Percentiles rank a stretch among this genome's conserved stretches.
phyloP scores from a whole-genome alignment of 1,284 basidiomycete species.

The Cystobasidium slooffiae region DNA sequence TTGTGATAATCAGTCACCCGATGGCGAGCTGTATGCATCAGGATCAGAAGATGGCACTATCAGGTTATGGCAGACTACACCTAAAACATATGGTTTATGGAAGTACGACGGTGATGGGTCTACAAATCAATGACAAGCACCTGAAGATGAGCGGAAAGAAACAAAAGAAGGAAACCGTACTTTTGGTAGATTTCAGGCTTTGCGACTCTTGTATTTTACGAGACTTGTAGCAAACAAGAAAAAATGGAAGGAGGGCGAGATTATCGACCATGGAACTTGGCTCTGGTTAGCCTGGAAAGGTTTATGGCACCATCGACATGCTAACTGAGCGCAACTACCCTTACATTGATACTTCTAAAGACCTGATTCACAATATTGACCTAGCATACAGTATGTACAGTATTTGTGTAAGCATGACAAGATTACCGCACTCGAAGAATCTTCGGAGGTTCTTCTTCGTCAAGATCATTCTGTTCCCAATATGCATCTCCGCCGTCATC shows the following conservation, averaged over 20 bases:
- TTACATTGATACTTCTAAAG: too few relatives aligned
- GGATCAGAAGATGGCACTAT: slow-evolving; percentile 89
- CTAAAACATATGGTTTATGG: slow-evolving; percentile 92
- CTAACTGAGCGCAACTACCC: too few relatives aligned
- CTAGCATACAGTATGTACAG: too few relatives aligned
- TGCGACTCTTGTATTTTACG: background rate
- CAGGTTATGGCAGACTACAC: slow-evolving; percentile 92
- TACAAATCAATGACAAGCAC: background rate
- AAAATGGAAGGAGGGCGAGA: too few relatives aligned
- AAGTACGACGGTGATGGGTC: slow-evolving; percentile 21
- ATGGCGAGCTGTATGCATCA: slow-evolving; percentile 97
- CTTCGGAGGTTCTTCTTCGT: background rate
- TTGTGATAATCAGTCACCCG: slow-evolving; percentile 82
- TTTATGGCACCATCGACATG: too few relatives aligned
- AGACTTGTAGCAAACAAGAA: too few relatives aligned
- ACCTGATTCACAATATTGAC: too few relatives aligned
- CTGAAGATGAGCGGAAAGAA: background rate
- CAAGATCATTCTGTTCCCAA: background rate
- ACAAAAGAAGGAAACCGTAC: background rate
- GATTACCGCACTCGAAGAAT: background rate
- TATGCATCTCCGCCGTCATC: slow-evolving; percentile 22
- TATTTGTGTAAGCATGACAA: too few relatives aligned
- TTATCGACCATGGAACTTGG: too few relatives aligned
- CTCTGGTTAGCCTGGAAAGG: too few relatives aligned
- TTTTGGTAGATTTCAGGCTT: background rate